Conservation (phyloP, 1,284 basidiomycete species). For the Athelia sp. region DNA sequence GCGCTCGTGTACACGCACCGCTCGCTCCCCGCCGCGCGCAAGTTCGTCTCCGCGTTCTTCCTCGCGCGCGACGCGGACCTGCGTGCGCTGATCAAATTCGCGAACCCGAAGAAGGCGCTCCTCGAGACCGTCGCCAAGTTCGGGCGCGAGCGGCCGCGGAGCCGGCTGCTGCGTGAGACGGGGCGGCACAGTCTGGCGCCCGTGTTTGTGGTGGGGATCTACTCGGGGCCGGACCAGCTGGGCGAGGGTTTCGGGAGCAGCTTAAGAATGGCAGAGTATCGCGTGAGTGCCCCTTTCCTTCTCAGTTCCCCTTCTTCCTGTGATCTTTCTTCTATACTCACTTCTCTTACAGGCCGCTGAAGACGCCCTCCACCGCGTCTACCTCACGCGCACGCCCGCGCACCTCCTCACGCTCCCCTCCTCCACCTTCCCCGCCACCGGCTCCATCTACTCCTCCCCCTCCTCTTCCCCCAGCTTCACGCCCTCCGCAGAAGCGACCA, state of each 20-base stretch:
- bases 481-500: slow-evolving; percentile 42
- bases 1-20: slow-evolving; percentile 77
- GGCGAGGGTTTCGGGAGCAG: slow-evolving; percentile 95
- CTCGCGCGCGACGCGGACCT: slow-evolving; percentile 81
- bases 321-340: slow-evolving; percentile 1
- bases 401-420: slow-evolving; percentile 64
- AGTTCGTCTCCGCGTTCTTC: slow-evolving; percentile 86
- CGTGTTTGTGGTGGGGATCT: slow-evolving; percentile 91
- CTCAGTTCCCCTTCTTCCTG: neutral
- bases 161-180: slow-evolving; percentile 85
- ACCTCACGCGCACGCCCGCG: slow-evolving; percentile 71
- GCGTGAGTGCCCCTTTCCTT: slow-evolving; percentile 46
- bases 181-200: slow-evolving; percentile 87
- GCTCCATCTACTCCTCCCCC: too few relatives aligned
- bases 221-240: slow-evolving; percentile 83
- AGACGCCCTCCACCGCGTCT: slow-evolving; percentile 77
- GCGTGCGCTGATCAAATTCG: slow-evolving; percentile 83
- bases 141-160: slow-evolving; percentile 57
- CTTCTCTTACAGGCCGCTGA: slow-evolving; percentile 63
- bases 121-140: slow-evolving; percentile 76
- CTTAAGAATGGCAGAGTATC: slow-evolving; percentile 92
- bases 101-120: slow-evolving; percentile 79
- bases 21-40: slow-evolving; percentile 72
- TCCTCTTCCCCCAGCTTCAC: too few relatives aligned
- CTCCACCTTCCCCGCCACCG: slow-evolving; percentile 50